Conservation (phyloP, 2,329 filamentous ascomycete genomes). For the Teratosphaeria epicoccoides region DNA sequence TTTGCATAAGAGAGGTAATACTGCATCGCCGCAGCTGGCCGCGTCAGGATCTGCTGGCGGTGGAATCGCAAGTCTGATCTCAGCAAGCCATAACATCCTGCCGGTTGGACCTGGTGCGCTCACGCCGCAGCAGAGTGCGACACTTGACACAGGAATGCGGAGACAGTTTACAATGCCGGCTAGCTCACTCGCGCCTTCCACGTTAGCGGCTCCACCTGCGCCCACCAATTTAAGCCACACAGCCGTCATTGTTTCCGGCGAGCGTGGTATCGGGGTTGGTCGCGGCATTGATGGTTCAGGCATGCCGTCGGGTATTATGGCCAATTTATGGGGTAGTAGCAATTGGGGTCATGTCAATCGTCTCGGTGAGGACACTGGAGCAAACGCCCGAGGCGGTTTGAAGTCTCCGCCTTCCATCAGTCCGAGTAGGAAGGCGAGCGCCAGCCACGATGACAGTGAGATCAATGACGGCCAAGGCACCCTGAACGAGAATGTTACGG, state of each 20-base stretch:
- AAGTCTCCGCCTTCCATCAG: not conserved
- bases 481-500: not conserved
- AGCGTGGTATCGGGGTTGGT: conserved; percentile 58
- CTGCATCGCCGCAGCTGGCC: conserved; percentile 22
- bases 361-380: conserved; percentile 42
- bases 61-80: conserved; percentile 77
- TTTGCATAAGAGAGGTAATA: conserved; percentile 67
- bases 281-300: conserved; percentile 47
- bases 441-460: conserved; percentile 7
- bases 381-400: not conserved
- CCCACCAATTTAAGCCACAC: conserved; percentile 78
- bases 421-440: not conserved
- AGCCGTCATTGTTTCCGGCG: conserved; percentile 70
- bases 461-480: conserved; percentile 6
- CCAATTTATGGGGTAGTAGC: conserved; percentile 86
- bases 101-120: conserved; percentile 47
- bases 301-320: conserved; percentile 76
- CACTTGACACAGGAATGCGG: conserved; percentile 1
- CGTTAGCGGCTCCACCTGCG: conserved; percentile 71
- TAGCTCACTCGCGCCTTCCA: conserved; percentile 67
- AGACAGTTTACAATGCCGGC: conserved; percentile 33
- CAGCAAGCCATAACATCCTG: conserved; percentile 68
- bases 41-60: conserved; percentile 34
- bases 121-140: conserved; percentile 22
- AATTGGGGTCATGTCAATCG: conserved; percentile 65